A percentile compares a stretch with the other conserved stretches of the same genome.
Conservation (phyloP, 2,329 filamentous ascomycete genomes). For the Coleophoma cylindrospora region DNA sequence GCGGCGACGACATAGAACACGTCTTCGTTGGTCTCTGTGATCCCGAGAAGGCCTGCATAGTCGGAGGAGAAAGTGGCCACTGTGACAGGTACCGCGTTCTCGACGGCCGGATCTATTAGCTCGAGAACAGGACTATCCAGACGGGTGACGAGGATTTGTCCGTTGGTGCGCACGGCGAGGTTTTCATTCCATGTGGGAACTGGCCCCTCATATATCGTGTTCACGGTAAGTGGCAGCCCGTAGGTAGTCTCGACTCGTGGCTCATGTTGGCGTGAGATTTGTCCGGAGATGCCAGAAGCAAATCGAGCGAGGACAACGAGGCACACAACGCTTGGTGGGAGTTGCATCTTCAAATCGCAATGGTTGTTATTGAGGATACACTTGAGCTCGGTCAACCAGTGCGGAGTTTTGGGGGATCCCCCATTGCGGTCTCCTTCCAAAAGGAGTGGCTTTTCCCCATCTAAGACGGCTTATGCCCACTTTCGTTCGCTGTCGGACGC, state of each 20-base stretch:
- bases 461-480: too few relatives aligned
- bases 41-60: conserved; percentile 22
- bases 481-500: too few relatives aligned
- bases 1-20: conserved; percentile 16
- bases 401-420: too few relatives aligned
- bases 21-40: conserved; percentile 26
- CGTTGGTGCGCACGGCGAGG: conserved; percentile 28
- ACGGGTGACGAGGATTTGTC: conserved; percentile 25
- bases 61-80: conserved; percentile 25
- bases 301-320: too few relatives aligned
- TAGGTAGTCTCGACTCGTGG: neutral
- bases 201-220: neutral
- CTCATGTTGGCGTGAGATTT: too few relatives aligned
- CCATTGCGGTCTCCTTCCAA: too few relatives aligned
- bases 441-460: too few relatives aligned
- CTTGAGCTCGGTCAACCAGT: too few relatives aligned
- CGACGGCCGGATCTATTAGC: conserved; percentile 23
- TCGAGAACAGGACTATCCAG: conserved; percentile 25
- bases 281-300: too few relatives aligned
- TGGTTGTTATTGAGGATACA: too few relatives aligned
- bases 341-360: too few relatives aligned
- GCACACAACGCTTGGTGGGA: too few relatives aligned
- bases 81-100: conserved; percentile 3
- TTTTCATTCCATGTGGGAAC: conserved; percentile 22
- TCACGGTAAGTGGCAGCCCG: neutral